These are phyloP conservation scores for Hirsutella thompsonii DNA, from an alignment of 2,329 filamentous ascomycete species.

Conservation along the genomic window DNA sequence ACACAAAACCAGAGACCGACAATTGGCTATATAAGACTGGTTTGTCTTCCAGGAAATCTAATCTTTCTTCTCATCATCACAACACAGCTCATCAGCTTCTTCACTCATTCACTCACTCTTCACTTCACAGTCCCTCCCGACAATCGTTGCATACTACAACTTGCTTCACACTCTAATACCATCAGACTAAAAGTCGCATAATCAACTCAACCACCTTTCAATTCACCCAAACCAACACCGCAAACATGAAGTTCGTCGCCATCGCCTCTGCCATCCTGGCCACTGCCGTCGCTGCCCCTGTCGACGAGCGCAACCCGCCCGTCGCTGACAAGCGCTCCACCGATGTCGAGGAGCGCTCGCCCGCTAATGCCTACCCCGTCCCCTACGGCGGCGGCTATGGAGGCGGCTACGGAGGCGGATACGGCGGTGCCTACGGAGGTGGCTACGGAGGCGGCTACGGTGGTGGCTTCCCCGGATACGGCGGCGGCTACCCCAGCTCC, in stretches of 20 bases:
- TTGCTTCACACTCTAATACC: too few relatives aligned
- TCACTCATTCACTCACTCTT: too few relatives aligned
- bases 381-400: neutral
- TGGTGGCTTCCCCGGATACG: neutral
- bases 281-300: conserved; percentile 1
- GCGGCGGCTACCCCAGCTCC: neutral
- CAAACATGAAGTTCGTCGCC: conserved; percentile 2
- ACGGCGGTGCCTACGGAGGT: neutral
- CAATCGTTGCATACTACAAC: too few relatives aligned
- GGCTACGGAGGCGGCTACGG: neutral
- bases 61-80: too few relatives aligned
- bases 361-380: neutral
- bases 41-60: too few relatives aligned
- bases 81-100: too few relatives aligned
- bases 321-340: neutral
- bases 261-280: neutral
- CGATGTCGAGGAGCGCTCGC: neutral
- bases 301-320: neutral
- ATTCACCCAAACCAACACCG: neutral
- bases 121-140: too few relatives aligned
- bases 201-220: too few relatives aligned
- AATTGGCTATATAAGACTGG: too few relatives aligned
- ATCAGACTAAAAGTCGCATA: too few relatives aligned
- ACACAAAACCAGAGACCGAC: too few relatives aligned
- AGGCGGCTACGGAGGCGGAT: neutral